Base-by-base conservation (phyloP, 1,284 basidiomycete genomes). In the Pseudozyma flocculosa region DNA sequence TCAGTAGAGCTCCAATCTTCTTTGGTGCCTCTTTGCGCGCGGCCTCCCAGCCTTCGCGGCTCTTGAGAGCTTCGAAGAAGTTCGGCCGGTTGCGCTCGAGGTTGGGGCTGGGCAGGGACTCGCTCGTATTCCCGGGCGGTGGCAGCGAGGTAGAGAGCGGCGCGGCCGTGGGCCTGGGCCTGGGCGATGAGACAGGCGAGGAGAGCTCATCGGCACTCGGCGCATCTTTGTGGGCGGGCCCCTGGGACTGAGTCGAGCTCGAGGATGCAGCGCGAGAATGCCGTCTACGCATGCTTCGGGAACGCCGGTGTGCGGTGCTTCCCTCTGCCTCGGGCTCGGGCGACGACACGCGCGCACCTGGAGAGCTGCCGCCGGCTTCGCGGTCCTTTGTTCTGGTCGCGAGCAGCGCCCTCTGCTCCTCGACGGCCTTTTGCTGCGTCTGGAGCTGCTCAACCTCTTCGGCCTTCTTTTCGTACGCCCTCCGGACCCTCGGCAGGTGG, bases 21-120 rank as follows among this genome's bases (percentile, higher is more conserved):
- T 71, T 73, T 14, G 75, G 73, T n/a, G 71, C 73, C 23, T 73
- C 71, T 39, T 73, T 73, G 3, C 69, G 40, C 3, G 71, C 71
- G 2, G 56, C 49, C 23, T 76, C 74, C 73, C 74, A 75, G 14
- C 59, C 65, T 36, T 76, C 75, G 29, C 68, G 65, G 19, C 61
- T 60, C 19, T 73, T 68, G 40, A 75, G 64, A 3, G 58, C 68
- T 8, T 75, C 73, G 36, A 75, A 54, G 40, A 76, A 68, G 54
- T 57, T 57, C 40, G 59, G 47, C 18, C 50, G 54, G 34, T 44
- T 43, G 38, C 57, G 55, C 18, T 65, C 55, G 4, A 46, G 37
- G 24, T 36, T 44, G 8, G 58, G 63, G 37, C 54, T 58, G 1
- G 55, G 62, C 23, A 48, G 54, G 3, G 57, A 53, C 2, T 45